Evolutionary conservation across 2,329 filamentous ascomycete species (phyloP).

Genomic region (Conoideocrella luteorostrata): DNA sequence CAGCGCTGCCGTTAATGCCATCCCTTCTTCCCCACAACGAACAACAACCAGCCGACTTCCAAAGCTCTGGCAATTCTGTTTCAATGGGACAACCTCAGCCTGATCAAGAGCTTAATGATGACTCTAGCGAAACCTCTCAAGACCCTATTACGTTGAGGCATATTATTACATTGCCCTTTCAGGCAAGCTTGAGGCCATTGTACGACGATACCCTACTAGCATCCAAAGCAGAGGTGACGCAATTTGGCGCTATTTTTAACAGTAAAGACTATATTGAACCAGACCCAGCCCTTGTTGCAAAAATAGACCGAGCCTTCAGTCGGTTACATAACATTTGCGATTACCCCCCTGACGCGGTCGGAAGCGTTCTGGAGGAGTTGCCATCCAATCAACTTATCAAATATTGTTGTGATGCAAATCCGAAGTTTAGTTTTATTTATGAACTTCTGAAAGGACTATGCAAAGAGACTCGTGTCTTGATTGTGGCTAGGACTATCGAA

Average conservation of each 20-base stretch:
- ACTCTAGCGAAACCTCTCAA: constrained; percentile 12
- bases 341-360: constrained; percentile 45
- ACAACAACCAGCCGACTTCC: constrained; percentile 12
- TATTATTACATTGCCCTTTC: constrained; percentile 51
- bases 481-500: constrained; percentile 45
- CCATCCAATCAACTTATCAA: constrained; percentile 39
- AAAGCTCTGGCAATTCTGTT: constrained; percentile 19
- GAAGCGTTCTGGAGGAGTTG: constrained; percentile 33
- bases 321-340: constrained; percentile 50
- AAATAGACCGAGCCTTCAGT: constrained; percentile 46
- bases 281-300: constrained; percentile 31
- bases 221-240: constrained; percentile 35
- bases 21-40: constrained; percentile 14
- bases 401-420: constrained; percentile 49
- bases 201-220: constrained; percentile 45
- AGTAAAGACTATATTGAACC: constrained; percentile 33
- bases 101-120: constrained; percentile 17
- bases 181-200: constrained; percentile 42
- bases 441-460: constrained; percentile 44
- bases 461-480: constrained; percentile 41
- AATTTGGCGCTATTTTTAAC: constrained; percentile 38
- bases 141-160: constrained; percentile 29
- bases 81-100: constrained; percentile 19
- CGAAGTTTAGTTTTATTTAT: constrained; percentile 54
- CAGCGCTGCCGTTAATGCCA: constrained; percentile 16